phyloP scores from a whole-genome alignment of 345 rosid genomes.

The Boechera divaricarpa region DNA sequence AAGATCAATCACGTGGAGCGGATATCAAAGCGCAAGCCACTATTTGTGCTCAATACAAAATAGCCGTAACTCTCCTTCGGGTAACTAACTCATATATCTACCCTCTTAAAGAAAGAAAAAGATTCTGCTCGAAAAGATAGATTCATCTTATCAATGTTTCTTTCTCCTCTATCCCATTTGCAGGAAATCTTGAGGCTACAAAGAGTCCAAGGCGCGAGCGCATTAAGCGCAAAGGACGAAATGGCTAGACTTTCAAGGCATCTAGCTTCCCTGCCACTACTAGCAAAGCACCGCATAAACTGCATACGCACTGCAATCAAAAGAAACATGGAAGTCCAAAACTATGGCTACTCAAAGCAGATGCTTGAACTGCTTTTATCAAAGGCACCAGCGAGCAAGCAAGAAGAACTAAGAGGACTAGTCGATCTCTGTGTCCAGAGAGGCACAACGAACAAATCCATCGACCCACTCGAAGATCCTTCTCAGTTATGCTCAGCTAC shows the following conservation, averaged over 20 bases:
- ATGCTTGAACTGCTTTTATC: constrained; percentile 96
- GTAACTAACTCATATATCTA: constrained; percentile 42
- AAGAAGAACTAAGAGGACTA: constrained; percentile 86
- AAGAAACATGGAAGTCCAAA: constrained; percentile 97
- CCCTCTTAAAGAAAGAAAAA: background rate
- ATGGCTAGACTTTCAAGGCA: constrained; percentile 96
- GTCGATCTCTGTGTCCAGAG: constrained; percentile 90
- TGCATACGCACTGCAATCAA: constrained; percentile 95
- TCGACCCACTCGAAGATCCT: constrained; percentile 93
- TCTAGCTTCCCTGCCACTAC: constrained; percentile 85
- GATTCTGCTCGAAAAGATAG: background rate
- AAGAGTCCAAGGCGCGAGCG: constrained; percentile 89
- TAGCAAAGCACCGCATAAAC: constrained; percentile 92
- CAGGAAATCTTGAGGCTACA: constrained; percentile 94
- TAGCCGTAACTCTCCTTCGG: constrained; percentile 91
- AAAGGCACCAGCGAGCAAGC: constrained; percentile 91
- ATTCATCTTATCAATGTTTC: background rate
- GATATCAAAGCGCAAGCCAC: constrained; percentile 98
- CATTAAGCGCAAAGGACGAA: constrained; percentile 95
- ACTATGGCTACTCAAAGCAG: constrained; percentile 87
- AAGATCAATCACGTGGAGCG: constrained; percentile 95
- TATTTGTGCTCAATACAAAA: constrained; percentile 97
- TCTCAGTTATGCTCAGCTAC: constrained; percentile 97
- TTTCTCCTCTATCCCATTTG: background rate
- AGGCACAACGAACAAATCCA: constrained; percentile 88